phyloP scores from a whole-genome alignment of 1,284 basidiomycete species.

The Fistulinella staudtii region DNA sequence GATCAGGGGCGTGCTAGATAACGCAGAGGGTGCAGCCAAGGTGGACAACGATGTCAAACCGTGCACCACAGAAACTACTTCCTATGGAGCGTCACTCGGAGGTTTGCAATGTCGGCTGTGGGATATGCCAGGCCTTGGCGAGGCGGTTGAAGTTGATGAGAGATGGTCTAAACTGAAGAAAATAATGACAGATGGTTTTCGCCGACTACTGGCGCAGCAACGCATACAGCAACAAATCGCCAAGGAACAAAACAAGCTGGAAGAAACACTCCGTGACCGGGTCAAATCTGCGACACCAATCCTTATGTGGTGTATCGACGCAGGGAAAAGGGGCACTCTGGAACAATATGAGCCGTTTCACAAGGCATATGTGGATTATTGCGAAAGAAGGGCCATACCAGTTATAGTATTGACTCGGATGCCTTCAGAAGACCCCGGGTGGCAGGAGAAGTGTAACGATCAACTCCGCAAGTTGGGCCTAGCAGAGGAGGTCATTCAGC shows the following conservation, averaged over 20 bases:
- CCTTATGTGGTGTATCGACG: conserved; percentile 27
- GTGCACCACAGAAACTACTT: conserved; percentile 16
- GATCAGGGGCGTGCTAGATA: conserved; percentile 16
- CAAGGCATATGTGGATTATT: conserved; percentile 28
- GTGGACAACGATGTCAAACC: conserved; percentile 18
- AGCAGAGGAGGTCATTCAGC: conserved; percentile 2
- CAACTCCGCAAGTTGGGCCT: conserved; percentile 14
- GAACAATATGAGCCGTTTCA: conserved; percentile 22
- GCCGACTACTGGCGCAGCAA: conserved; percentile 11
- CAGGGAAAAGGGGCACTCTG: conserved; percentile 17
- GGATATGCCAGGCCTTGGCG: conserved; percentile 27
- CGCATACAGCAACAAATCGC: no score
- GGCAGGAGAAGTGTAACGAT: conserved; percentile 16
- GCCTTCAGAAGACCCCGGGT: conserved; percentile 4
- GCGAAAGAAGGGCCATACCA: conserved; percentile 18
- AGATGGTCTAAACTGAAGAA: neutral
- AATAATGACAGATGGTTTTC: conserved; percentile 14
- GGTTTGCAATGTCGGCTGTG: conserved; percentile 17
- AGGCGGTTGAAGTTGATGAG: conserved; percentile 14
- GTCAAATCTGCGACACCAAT: conserved; percentile 14
- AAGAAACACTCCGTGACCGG: conserved; percentile 10
- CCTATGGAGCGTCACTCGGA: conserved; percentile 9
- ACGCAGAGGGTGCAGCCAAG: conserved; percentile 2
- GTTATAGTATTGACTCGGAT: conserved; percentile 22
- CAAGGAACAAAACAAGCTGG: conserved; percentile 22